Percentiles rank a stretch among this genome's conserved stretches.
Conservation (phyloP, 352 stramenopile genomes). For the Globisporangium emineosum region DNA sequence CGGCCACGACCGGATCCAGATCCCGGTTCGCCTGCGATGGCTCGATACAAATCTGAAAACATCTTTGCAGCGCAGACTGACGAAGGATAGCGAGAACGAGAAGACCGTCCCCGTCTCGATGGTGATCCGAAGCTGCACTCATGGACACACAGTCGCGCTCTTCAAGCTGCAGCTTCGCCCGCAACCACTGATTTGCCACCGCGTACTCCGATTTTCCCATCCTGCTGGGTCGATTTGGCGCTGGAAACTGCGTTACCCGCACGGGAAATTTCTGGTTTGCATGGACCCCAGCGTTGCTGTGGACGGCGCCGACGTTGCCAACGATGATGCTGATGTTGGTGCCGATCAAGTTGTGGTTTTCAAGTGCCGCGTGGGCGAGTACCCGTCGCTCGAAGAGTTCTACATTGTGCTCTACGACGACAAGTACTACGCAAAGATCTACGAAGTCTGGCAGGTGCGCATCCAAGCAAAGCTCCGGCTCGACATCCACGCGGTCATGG, state of each 20-base stretch:
- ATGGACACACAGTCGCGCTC: conserved; percentile 88
- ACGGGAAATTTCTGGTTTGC: conserved; percentile 62
- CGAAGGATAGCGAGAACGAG: conserved; percentile 3
- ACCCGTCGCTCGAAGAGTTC: conserved; percentile 87
- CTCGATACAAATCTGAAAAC: conserved; percentile 32
- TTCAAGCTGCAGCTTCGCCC: conserved; percentile 83
- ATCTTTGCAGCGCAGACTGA: neutral
- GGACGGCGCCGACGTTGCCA: conserved; percentile 18
- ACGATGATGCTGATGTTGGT: conserved; percentile 18
- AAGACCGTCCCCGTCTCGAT: conserved; percentile 48
- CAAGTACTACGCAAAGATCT: conserved; percentile 71
- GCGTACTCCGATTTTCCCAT: conserved; percentile 72
- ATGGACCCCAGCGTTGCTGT: conserved; percentile 68
- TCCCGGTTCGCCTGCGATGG: conserved; percentile 89
- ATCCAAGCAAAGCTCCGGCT: conserved; percentile 76
- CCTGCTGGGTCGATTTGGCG: conserved; percentile 55
- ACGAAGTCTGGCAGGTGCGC: conserved; percentile 83
- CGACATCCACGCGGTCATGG: conserved; percentile 84
- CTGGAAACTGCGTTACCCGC: conserved; percentile 41
- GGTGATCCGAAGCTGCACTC: conserved; percentile 81
- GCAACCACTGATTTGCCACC: conserved; percentile 81
- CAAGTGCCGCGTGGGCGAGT: conserved; percentile 86
- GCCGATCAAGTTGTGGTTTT: conserved; percentile 32
- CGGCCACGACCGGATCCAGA: conserved; percentile 69
- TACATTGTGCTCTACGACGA: conserved; percentile 90